phyloP scores from a whole-genome alignment of 2,329 filamentous ascomycete genomes.

The Botryosphaeria dothidea region DNA sequence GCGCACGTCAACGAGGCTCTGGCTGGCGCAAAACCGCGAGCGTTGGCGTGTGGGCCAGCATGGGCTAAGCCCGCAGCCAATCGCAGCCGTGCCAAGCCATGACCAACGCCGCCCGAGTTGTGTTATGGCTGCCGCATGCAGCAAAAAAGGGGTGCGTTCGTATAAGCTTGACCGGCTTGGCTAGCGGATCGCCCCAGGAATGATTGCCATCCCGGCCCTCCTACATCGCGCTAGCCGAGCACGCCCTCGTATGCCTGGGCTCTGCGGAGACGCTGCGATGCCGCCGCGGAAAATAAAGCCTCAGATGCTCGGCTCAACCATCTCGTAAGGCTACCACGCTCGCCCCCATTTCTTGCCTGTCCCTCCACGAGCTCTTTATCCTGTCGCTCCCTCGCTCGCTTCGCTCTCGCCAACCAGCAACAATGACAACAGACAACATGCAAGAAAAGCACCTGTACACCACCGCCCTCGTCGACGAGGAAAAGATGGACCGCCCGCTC shows the following conservation, averaged over 20 bases:
- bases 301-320: neutral
- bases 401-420: neutral
- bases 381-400: neutral
- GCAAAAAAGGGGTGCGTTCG: slow-evolving; percentile 3
- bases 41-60: neutral
- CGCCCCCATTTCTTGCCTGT: neutral
- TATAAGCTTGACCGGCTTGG: slow-evolving; percentile 7
- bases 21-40: neutral
- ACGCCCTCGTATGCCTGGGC: slow-evolving; percentile 10
- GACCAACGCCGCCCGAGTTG: neutral
- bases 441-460: neutral
- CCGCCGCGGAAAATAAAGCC: slow-evolving; percentile 7
- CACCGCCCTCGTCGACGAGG: neutral
- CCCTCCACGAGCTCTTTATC: neutral
- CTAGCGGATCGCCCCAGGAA: slow-evolving; percentile 4
- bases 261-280: neutral
- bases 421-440: neutral
- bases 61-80: neutral
- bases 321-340: neutral
- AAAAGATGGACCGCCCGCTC: neutral
- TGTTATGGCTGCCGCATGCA: slow-evolving; percentile 3
- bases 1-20: neutral
- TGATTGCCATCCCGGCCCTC: neutral
- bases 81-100: neutral
- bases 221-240: neutral